These are phyloP conservation scores for Talaromyces adpressus DNA, from an alignment of 495 filamentous ascomycete species.

Conservation along the genomic window DNA sequence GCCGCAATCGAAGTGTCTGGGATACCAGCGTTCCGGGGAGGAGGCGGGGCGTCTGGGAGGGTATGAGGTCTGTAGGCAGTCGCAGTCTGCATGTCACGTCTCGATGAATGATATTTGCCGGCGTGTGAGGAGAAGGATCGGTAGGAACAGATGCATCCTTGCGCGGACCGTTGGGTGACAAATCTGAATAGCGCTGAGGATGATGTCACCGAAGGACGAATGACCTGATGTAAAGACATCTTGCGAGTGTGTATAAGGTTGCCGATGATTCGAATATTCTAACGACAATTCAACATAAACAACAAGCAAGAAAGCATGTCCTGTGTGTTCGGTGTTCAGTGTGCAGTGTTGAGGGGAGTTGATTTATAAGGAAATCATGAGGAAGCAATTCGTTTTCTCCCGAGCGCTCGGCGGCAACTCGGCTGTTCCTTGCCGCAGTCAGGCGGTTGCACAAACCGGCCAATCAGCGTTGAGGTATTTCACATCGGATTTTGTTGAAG, in stretches of 20 bases:
- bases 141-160: slow-evolving; percentile 44
- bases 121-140: slow-evolving; percentile 61
- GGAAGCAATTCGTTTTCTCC: slow-evolving; percentile 3
- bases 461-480: slow-evolving; percentile 41
- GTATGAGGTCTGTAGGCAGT: slow-evolving; percentile 72
- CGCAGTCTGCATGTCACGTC: slow-evolving; percentile 62
- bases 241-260: slow-evolving; percentile 5
- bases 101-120: slow-evolving; percentile 47
- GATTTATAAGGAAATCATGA: slow-evolving; percentile 8
- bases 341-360: not conserved
- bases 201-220: slow-evolving; percentile 43
- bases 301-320: not conserved
- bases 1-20: slow-evolving; percentile 30
- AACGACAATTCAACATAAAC: not conserved
- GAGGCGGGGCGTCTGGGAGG: slow-evolving; percentile 54
- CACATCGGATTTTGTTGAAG: not conserved
- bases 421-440: slow-evolving; percentile 7
- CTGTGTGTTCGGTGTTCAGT: not conserved
- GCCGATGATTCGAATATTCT: slow-evolving; percentile 7
- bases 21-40: slow-evolving; percentile 64
- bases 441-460: slow-evolving; percentile 10
- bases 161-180: slow-evolving; percentile 34
- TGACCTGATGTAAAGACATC: slow-evolving; percentile 31
- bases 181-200: slow-evolving; percentile 47
- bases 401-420: slow-evolving; percentile 9